These are phyloP conservation scores for Boletus sensibilis DNA, from an alignment of 768 basidiomycete genomes.

Conservation along the genomic window DNA sequence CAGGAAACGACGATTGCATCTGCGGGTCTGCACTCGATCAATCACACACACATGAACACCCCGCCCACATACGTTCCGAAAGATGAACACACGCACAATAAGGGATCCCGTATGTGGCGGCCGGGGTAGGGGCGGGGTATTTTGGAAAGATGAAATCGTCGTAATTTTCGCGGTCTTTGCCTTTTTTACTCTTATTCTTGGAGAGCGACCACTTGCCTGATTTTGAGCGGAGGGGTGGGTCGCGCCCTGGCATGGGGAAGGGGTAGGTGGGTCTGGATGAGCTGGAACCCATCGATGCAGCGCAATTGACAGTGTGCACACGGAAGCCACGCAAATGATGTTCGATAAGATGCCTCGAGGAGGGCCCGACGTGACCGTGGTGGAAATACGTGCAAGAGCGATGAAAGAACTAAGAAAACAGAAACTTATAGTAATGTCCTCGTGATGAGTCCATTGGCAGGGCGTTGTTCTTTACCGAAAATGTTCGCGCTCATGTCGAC, in stretches of 20 bases:
- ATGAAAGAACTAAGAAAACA: too few species aligned
- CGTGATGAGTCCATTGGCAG: too few species aligned
- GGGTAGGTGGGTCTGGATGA: conserved; percentile 20
- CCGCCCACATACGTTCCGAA: neutral
- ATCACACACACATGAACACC: too few species aligned
- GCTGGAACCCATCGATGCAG: conserved; percentile 23
- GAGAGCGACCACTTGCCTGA: conserved; percentile 21
- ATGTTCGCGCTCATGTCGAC: too few species aligned
- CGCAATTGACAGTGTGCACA: neutral
- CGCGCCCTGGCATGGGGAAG: conserved; percentile 19
- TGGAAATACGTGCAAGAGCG: neutral
- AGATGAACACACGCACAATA: conserved; percentile 21
- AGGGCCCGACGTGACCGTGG: too few species aligned
- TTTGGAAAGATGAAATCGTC: conserved; percentile 18
- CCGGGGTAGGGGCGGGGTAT: conserved; percentile 5
- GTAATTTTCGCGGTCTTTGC: conserved; percentile 19
- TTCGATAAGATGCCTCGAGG: conserved; percentile 13
- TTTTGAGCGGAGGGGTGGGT: conserved; percentile 2
- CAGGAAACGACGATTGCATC: conserved; percentile 21
- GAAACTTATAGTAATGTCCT: too few species aligned
- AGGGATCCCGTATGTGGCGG: conserved; percentile 18
- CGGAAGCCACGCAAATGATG: neutral
- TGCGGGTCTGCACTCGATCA: conserved; percentile 28
- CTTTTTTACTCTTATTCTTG: conserved; percentile 19
- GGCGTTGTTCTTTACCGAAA: too few species aligned